Evolutionary conservation across 2,329 filamentous ascomycete genomes (phyloP), one percentile per base, ranked within the genome.

Genomic region (Fusarium papillatum): DNA sequence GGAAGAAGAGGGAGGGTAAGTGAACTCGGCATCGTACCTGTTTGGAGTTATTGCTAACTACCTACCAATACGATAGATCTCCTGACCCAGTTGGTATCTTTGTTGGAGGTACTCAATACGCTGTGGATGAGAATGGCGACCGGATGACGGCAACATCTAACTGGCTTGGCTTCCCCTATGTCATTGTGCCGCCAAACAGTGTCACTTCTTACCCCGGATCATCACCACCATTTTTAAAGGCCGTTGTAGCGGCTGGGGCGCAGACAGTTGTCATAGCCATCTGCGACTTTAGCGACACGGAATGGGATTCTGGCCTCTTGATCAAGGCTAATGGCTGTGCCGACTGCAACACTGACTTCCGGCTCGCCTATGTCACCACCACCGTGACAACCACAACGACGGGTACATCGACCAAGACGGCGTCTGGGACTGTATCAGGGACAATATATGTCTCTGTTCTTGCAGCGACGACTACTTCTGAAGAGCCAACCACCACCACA

Each of bases 1-100:
- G 5, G 48, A 66, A 48, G 71, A 73, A 39, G 71, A 66, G 39
- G 43, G 48, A 43, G 24, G 38, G 36, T 43, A 22, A 2, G 50
- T 34, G 50, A 31, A 57, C 19, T 7, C 13, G 19, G 13, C 29
- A 7, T n/a, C 7, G 29, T 39, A 39, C 17, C 10, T 31, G 7
- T 11, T 22, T 13, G 10, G 19, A 26, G n/a, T 29, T 22, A 14
- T 22, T 22, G 53, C 31, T 39, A 24, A 24, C 55, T 17, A 38
- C 11, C 5, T 11, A 39, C 7, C 5, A 7, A 38, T 14, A 2
- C 22, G 34, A 24, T 11, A 36, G 55, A 26, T 60, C 50, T 31
- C 4, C 50, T 7, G 62, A 64, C 46, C 63, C 63, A 22, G 19
- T 65, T 8, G 46, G 46, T 7, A 65, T 65, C 46, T 57, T n/a